Percentiles rank a stretch among this genome's conserved stretches.
Conservation (phyloP, 1,284 basidiomycete species). For the Hortiboletus rubellus region DNA sequence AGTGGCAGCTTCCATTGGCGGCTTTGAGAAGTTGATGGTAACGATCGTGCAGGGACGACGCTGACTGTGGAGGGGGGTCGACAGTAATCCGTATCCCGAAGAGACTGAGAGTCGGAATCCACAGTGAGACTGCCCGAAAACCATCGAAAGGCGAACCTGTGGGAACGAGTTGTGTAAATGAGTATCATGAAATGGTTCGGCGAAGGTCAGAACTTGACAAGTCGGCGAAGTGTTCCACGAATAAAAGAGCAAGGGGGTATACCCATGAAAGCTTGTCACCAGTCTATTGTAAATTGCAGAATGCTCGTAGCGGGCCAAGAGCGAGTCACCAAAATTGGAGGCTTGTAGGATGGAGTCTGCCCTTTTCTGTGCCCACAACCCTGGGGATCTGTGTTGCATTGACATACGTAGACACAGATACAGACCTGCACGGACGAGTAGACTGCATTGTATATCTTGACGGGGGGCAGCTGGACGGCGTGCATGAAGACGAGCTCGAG, state of each 20-base stretch:
- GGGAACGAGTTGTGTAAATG: not conserved
- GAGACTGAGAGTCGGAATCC: not conserved
- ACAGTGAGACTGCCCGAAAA: not conserved
- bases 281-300: not conserved
- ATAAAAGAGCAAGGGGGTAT: constrained; percentile 16
- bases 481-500: constrained; percentile 23
- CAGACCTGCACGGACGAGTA: constrained; percentile 82
- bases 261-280: not conserved
- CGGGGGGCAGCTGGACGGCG: constrained; percentile 53
- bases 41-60: not conserved
- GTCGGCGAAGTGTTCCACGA: not conserved
- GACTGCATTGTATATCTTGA: constrained; percentile 87
- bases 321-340: not conserved
- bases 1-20: not conserved
- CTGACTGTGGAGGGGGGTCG: not conserved
- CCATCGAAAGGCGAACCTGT: not conserved
- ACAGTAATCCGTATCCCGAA: constrained; percentile 1
- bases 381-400: constrained; percentile 99
- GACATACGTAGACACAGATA: constrained; percentile 56
- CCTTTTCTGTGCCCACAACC: constrained; percentile 98
- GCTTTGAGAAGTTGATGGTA: constrained; percentile 1
- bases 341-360: constrained; percentile 41
- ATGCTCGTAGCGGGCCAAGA: not conserved
- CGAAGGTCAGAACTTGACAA: not conserved
- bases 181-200: not conserved